Evolutionary conservation across 2,329 filamentous ascomycete species (phyloP).

Genomic region (Emericellopsis cladophorae): DNA sequence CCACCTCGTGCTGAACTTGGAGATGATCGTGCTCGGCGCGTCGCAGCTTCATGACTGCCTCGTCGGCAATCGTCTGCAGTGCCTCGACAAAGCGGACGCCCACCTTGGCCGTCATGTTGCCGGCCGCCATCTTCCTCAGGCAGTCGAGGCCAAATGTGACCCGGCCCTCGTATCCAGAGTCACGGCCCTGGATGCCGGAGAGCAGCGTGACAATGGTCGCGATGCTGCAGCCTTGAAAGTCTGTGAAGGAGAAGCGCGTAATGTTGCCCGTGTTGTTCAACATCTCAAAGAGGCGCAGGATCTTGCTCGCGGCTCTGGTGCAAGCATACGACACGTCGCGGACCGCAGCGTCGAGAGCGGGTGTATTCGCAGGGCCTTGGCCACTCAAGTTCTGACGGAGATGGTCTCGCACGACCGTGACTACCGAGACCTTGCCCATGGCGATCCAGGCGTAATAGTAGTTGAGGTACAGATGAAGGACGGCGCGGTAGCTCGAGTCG

Average conservation of each 20-base stretch:
- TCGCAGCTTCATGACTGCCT: conserved; percentile 8
- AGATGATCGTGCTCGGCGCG: background rate
- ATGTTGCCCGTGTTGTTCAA: conserved; percentile 14
- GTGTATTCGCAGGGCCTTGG: background rate
- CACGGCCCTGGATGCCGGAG: conserved; percentile 18
- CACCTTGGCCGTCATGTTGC: conserved; percentile 13
- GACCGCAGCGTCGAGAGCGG: conserved; percentile 3
- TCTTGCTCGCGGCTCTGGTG: conserved; percentile 16
- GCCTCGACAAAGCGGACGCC: conserved; percentile 13
- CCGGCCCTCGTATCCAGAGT: conserved; percentile 14
- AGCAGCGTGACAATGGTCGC: conserved; percentile 21
- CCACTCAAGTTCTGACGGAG: conserved; percentile 8
- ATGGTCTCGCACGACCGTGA: conserved; percentile 14
- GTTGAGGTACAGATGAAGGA: conserved; percentile 20
- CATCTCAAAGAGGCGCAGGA: conserved; percentile 16
- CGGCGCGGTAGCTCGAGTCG: conserved; percentile 15
- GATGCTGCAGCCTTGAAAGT: conserved; percentile 24
- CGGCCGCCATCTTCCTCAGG: conserved; percentile 18
- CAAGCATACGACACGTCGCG: conserved; percentile 12
- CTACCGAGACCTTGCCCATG: conserved; percentile 19
- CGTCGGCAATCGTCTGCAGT: conserved; percentile 9
- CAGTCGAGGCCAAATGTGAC: conserved; percentile 17
- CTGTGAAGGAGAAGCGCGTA: conserved; percentile 22
- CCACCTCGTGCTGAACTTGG: background rate
- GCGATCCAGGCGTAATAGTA: conserved; percentile 23